Evolutionary conservation across 2,329 filamentous ascomycete species (phyloP), one percentile per base, ranked within the genome.

Genomic region (Aureobasidium sp.): DNA sequence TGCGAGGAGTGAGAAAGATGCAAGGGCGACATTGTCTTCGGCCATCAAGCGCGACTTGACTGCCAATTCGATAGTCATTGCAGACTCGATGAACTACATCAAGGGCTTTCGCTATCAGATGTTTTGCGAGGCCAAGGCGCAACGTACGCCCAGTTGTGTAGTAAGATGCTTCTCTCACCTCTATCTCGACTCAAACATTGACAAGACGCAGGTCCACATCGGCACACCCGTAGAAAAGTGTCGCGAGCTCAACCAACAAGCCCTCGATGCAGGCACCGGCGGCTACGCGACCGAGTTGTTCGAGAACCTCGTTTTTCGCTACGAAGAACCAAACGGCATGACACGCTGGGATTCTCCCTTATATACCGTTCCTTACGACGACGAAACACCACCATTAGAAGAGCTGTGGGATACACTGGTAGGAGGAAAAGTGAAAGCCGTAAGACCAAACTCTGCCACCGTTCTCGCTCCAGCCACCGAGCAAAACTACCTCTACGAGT

Each of bases 71-170:
- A 89, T 97, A 66, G 92, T 96, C 61, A 88, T 97, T 54, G 87
- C 94, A 20, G 93, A 97, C 76, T 90, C 90, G 1, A 81, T 93
- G 67, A 96, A 96, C 79, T 97, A 96, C 79, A 97, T 97, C 81
- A 96, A 96, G 78, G 93, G 93, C 43, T 96, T 93, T 88, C 86
- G 93, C 56, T 97, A 97, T 77, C 93, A 97, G 82, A 83, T 97
- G 27, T 91, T 91, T 77, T 95, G 93, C 81, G 93, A 96, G 79
- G 89, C 93, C 42, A 96, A 96, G 79, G 93, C 93, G 54, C 81
- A 93, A 63, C 83, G 90, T 69, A 96, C 93, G 5, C 88, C 91
- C 4, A 92, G 88, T 78, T 94, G 91, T 73, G 88, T 96, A 65
- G 82, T 96, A 76, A 76, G 83, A 77, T 16, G 1, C 16, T 7